Evolutionary conservation across 345 rosid species (phyloP), one percentile per base, ranked within the genome.

Genomic region (Boechera retrofracta): DNA sequence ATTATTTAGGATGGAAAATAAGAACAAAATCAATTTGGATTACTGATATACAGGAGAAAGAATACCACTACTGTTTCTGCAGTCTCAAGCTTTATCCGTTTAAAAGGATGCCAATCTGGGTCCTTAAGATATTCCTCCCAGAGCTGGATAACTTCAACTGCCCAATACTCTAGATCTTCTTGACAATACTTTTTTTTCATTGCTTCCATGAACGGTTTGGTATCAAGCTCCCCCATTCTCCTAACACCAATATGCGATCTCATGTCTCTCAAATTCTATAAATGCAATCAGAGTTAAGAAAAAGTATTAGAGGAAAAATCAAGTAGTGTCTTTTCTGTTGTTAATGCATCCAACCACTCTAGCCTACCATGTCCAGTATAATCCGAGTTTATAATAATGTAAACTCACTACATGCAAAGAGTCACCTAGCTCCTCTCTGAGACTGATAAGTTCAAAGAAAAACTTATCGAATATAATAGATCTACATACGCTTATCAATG

Each of bases 201-300:
- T 61, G 85, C 96, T 83, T 86, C 90, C 60, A 84, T 72, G 81
- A 95, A 91, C 4, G 99, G 97, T 77, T 83, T 82, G 6, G 76
- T 75, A 55, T 92, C 91, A 52, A 95, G 97, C 79, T 95, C 98
- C 79, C 99, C 98, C 99, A 95, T 92, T 82, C 98, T 86, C 86
- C 87, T 93, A 68, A 93, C 88, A 64, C 93, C 89, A 72, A 95
- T 86, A 75, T 74, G 78, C 31, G 74, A 67, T 53, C 44, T 62
- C 71, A 29, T 61, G 11, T 79, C 78, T 73, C 71, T 79, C 54
- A 79, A 62, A 79, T 67, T 79, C 97, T 94, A 72, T 38, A 74
- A 76, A 67, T 47, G 42, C 54, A 79, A 78, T 24, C 31, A 32
- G 3, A 66, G 38, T 71, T 16, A 52, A 41, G 39, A 68, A 79